Percentiles rank a stretch among this genome's conserved stretches.
Conservation (phyloP, 176 grass and related monocot genomes). For the Oryza longistaminata region DNA sequence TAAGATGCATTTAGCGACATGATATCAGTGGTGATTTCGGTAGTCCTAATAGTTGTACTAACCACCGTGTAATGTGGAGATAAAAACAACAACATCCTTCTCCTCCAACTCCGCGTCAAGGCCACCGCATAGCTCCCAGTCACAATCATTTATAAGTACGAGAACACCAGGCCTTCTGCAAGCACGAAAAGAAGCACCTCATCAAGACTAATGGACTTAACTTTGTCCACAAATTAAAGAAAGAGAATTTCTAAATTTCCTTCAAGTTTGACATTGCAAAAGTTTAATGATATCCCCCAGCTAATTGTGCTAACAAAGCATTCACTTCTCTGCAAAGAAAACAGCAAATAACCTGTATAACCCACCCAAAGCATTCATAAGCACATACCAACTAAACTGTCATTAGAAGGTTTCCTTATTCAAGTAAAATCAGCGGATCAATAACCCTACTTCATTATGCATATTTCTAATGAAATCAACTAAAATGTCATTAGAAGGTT, state of each 20-base stretch:
- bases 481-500: neutral
- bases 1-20: neutral
- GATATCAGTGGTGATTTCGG: neutral
- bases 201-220: neutral
- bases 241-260: neutral
- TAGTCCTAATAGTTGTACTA: constrained; percentile 29
- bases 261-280: neutral
- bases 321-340: neutral
- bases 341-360: neutral
- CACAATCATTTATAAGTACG: constrained; percentile 81
- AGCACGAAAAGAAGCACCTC: neutral
- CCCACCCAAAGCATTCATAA: neutral
- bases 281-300: neutral
- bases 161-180: constrained; percentile 90
- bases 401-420: neutral
- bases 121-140: constrained; percentile 82
- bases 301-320: neutral
- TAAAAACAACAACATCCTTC: constrained; percentile 88
- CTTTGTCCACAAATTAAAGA: neutral
- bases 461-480: too few species aligned
- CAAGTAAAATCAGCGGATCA: neutral
- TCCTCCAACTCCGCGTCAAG: constrained; percentile 83
- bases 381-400: neutral
- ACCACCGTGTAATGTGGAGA: constrained; percentile 89
- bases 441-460: neutral